A percentile compares a stretch with the other conserved stretches of the same genome.
Evolutionary conservation across 2,329 filamentous ascomycete species (phyloP).

Genomic region (Colletotrichum filicis): DNA sequence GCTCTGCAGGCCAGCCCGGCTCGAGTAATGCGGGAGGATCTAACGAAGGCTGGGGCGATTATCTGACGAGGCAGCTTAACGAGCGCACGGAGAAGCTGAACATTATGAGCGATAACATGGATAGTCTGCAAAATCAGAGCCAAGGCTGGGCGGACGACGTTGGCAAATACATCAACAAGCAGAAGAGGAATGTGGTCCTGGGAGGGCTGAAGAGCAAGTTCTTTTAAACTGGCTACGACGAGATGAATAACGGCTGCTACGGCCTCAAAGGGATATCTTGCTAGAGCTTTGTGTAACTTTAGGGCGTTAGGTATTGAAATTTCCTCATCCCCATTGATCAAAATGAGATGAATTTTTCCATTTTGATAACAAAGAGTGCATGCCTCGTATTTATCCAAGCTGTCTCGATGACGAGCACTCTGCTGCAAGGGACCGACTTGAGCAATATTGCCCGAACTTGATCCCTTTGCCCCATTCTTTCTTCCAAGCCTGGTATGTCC

Average conservation of each 20-base stretch:
- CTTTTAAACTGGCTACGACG: conserved; percentile 36
- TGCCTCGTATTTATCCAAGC: not conserved
- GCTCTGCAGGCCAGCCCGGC: conserved; percentile 46
- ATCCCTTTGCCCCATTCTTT: not conserved
- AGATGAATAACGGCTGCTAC: conserved; percentile 26
- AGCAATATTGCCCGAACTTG: not conserved
- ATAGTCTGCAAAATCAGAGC: conserved; percentile 82
- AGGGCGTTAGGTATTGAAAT: conserved; percentile 5
- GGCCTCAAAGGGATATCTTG: not conserved
- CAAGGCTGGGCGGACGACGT: conserved; percentile 89
- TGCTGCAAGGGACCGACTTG: not conserved
- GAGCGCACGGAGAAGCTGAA: conserved; percentile 90
- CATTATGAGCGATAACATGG: conserved; percentile 86
- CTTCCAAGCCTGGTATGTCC: not conserved
- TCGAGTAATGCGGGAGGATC: conserved; percentile 39
- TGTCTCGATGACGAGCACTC: not conserved
- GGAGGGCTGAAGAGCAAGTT: conserved; percentile 75
- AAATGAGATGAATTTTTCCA: not conserved
- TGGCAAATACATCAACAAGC: conserved; percentile 84
- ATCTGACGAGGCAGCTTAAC: conserved; percentile 87
- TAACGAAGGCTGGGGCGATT: conserved; percentile 78
- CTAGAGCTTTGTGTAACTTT: conserved; percentile 1
- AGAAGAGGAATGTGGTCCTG: conserved; percentile 87
- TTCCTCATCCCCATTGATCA: not conserved
- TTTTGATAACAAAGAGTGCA: not conserved